Base-by-base conservation (phyloP, 345 rosid species). In the Salix caprea region DNA sequence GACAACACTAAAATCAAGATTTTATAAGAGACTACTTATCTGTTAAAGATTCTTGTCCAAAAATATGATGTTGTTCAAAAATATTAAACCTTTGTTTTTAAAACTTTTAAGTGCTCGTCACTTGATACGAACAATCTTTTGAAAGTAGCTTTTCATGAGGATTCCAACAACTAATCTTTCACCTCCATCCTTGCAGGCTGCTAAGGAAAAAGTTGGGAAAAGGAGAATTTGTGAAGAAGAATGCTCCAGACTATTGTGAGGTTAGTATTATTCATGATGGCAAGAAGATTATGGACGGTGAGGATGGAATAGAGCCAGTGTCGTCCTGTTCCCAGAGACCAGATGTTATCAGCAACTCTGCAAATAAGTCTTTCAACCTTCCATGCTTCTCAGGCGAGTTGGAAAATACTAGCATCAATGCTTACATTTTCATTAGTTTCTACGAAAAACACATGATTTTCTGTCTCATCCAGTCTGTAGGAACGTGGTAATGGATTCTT, bases 171-270 rank as follows among this genome's bases (percentile, higher is more conserved):
- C 37, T 34, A 34, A 34, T 34, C 37, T 34, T 34, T 34, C 28
- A n/a, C 28, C 23, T 58, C 64, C 28, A 23, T n/a, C 64, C 6
- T 46, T 54, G 32, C 36, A 86, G 91, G 77, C 79, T 78, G 65
- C 52, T 79, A 30, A 50, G 65, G 76, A 84, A 79, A 73, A 90
- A 78, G 64, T 24, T 61, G 70, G 71, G 81, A 2, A 86, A 81
- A 68, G 92, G 82, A 72, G 85, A 90, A 78, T 75, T 74, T 64
- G 79, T 90, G 36, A 82, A 74, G 84, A 82, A 81, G 79, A 82
- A 86, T 80, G 90, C 92, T 16, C 92, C 94, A 3, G 89, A 85
- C 0, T 87, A 70, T 42, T 89, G 92, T 60, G 81, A 86, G 70
- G 89, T 87, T 9, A 82, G 80, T 16, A 70, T 89, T 48, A 88